phyloP scores from a whole-genome alignment of 768 basidiomycete species.

The Pleurotus djamor region DNA sequence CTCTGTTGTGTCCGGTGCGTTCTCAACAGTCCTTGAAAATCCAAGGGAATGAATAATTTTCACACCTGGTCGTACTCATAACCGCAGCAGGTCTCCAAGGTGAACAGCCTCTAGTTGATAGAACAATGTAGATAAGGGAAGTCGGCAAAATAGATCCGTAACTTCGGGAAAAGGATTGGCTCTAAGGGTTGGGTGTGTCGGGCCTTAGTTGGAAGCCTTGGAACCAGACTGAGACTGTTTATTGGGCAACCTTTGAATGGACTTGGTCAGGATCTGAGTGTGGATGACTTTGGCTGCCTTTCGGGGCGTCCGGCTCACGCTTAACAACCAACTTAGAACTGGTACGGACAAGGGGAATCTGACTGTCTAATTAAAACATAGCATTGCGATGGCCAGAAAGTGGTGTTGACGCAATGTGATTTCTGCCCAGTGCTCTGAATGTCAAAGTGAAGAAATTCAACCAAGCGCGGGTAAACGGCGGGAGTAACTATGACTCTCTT shows the following conservation, averaged over 20 bases:
- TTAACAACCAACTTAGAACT: conserved; percentile 76
- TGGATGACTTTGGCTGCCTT: conserved; percentile 45
- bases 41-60: conserved; percentile 72
- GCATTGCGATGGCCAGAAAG: conserved; percentile 76
- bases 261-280: conserved; percentile 8
- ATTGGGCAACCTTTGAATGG: conserved; percentile 9
- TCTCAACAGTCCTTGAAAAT: conserved; percentile 72
- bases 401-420: conserved; percentile 81
- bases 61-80: conserved; percentile 75
- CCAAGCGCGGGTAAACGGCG: conserved; percentile 77
- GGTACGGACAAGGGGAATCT: conserved; percentile 81
- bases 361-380: conserved; percentile 86
- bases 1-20: conserved; percentile 71
- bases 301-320: conserved; percentile 54
- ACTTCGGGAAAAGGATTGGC: conserved; percentile 78
- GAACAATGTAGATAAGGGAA: conserved; percentile 82
- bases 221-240: conserved; percentile 9
- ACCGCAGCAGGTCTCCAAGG: conserved; percentile 81
- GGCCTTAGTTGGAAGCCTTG: conserved; percentile 34
- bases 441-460: conserved; percentile 82
- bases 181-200: conserved; percentile 56
- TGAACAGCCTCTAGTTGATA: conserved; percentile 81
- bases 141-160: conserved; percentile 66
- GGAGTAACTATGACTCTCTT: conserved; percentile 83
- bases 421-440: conserved; percentile 84